phyloP scores from a whole-genome alignment of 176 grass and related monocot species.

The Sorghum bicolor region Sorghum_bicolor_NCBIv3 NC_012871.2:5485501-5486000 shows the following conservation, averaged over 20 bases:
- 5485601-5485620: not conserved
- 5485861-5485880: not conserved
- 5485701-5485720: no score
- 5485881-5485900: constrained; percentile 9
- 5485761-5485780: not conserved
- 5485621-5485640: not conserved
- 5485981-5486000: constrained; percentile 12
- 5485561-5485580: no score
- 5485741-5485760: not conserved
- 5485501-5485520: not conserved
- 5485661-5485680: no score
- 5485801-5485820: not conserved
- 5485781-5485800: not conserved
- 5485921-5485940: not conserved
- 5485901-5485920: not conserved
- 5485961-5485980: constrained; percentile 14
- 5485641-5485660: no score
- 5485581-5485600: not conserved
- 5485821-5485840: not conserved
- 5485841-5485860: not conserved
- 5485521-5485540: no score
- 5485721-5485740: not conserved
- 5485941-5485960: constrained; percentile 17
- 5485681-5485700: no score
- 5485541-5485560: no score